Base-by-base conservation (phyloP, 192 early-diverging fungal genomes). In the Podochytrium sp. region DNA sequence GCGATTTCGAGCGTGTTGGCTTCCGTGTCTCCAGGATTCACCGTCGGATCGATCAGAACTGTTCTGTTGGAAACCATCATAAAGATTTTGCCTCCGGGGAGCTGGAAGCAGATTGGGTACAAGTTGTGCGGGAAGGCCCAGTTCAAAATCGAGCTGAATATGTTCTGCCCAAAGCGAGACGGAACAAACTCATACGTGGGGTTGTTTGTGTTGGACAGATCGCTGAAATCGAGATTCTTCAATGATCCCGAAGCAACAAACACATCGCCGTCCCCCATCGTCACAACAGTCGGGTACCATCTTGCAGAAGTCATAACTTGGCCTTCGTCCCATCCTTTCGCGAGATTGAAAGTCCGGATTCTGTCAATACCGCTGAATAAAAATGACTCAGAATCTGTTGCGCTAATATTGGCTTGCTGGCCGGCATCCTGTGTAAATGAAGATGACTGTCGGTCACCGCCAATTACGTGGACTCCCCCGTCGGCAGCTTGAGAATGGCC, bases 151-250 rank as follows among this genome's bases (percentile, higher is more conserved):
- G n/a, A n/a, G n/a, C 33, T 55, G 14, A 2, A 25, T 5, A 56
- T 55, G 25, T 20, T 30, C 6, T 23, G 33, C 6, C 35, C 12
- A 23, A 37, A 55, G 32, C 30, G 23, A 55, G 29, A 20, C 12
- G 81, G 81, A 34, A 57, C 77, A 63, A 80, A 82, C 72, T 82
- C 81, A 52, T 82, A 82, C 0, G 81, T 82, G 10, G 81, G 81
- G 58, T 81, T 81, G 69, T 76, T 76, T 29, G 72, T 49, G 39
- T 55, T 62, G 38, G 55, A 39, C 18, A 50, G 30, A 40, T 78
- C 60, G 39, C 74, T 39, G 32, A 76, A 70, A 30, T 73, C 78
- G 16, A 79, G 18, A 38, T 79, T 79, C 49, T 78, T 76, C 2
- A 52, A 25, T 1, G 39, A 32, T 27, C 78, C 78, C 18, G 43